Evolutionary conservation across 1,284 basidiomycete genomes (phyloP).

Genomic region (Erythrobasidium hasegawianum): DNA sequence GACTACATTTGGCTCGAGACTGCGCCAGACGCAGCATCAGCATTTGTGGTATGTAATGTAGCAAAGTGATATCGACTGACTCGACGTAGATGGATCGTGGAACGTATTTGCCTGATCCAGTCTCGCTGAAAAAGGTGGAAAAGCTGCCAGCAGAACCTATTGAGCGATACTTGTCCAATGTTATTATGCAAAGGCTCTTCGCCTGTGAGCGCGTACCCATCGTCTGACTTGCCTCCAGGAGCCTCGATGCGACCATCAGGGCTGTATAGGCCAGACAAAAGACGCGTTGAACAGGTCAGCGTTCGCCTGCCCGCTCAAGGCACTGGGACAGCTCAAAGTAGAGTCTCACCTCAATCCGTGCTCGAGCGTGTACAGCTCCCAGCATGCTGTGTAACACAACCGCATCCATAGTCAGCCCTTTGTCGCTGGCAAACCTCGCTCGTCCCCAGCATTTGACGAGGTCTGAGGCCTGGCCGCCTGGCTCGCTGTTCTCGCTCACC

Average conservation of each 20-base stretch:
- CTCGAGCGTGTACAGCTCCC: slow-evolving; percentile 98
- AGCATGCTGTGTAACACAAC: slow-evolving; percentile 45
- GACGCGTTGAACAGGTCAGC: background rate
- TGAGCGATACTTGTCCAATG: slow-evolving; percentile 60
- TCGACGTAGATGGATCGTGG: slow-evolving; percentile 88
- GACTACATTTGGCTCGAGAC: slow-evolving; percentile 50
- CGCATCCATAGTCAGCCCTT: background rate
- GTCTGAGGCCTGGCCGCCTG: background rate
- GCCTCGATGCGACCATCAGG: slow-evolving; percentile 78
- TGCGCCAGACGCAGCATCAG: background rate
- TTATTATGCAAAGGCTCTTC: slow-evolving; percentile 32
- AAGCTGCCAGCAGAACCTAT: slow-evolving; percentile 74
- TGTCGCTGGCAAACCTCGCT: slow-evolving; percentile 1
- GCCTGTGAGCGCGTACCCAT: slow-evolving; percentile 11
- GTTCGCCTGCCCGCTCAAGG: background rate
- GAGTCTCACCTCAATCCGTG: slow-evolving; percentile 83
- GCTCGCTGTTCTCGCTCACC: slow-evolving; percentile 62
- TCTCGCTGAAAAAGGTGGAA: slow-evolving; percentile 92
- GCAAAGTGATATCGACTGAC: background rate
- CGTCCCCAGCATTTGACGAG: background rate
- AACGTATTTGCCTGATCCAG: slow-evolving; percentile 90
- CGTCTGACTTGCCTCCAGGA: slow-evolving; percentile 35
- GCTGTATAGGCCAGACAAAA: slow-evolving; percentile 54
- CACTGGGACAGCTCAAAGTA: too few relatives aligned
- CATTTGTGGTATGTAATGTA: too few relatives aligned